These are phyloP conservation scores for Cenococcum geophilum DNA, from an alignment of 495 filamentous ascomycete species.

Conservation along the genomic window DNA sequence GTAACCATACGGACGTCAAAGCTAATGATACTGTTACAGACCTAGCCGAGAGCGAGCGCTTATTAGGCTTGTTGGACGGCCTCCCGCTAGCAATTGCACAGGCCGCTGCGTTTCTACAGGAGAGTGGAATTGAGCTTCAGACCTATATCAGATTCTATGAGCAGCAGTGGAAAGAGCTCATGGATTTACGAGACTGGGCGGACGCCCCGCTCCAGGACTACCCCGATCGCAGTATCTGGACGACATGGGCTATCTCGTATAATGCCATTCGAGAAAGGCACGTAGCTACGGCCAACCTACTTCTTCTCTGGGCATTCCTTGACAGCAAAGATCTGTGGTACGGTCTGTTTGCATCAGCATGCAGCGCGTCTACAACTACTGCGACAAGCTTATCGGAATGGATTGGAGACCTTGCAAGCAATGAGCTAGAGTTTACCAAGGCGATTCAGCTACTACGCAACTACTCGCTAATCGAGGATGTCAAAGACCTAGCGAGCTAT, in stretches of 20 bases:
- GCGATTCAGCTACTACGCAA: slow-evolving; percentile 5
- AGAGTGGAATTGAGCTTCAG: slow-evolving; percentile 1
- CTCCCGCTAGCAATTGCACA: slow-evolving; percentile 33
- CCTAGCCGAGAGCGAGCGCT: slow-evolving; percentile 8
- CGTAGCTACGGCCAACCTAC: slow-evolving; percentile 19
- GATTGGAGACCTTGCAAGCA: slow-evolving; percentile 7
- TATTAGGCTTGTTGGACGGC: slow-evolving; percentile 27
- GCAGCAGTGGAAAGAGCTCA: slow-evolving; percentile 16
- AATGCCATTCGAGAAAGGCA: slow-evolving; percentile 6
- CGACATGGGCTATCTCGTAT: slow-evolving; percentile 28
- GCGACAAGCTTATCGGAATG: slow-evolving; percentile 7
- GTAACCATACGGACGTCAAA: slow-evolving; percentile 1
- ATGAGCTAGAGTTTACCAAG: slow-evolving; percentile 6
- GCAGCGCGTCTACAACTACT: background rate
- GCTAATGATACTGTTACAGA: slow-evolving; percentile 12
- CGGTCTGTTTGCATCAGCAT: slow-evolving; percentile 7
- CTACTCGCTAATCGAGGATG: slow-evolving; percentile 6
- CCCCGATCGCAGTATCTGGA: slow-evolving; percentile 20
- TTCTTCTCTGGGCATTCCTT: slow-evolving; percentile 24
- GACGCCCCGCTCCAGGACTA: slow-evolving; percentile 18
- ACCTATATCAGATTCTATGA: slow-evolving; percentile 18
- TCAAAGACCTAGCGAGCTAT: background rate
- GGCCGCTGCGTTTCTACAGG: slow-evolving; percentile 29
- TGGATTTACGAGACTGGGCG: background rate
- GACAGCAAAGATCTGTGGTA: slow-evolving; percentile 26